Conservation (phyloP, 495 filamentous ascomycete species). For the Chaetomium cochliodes region DNA sequence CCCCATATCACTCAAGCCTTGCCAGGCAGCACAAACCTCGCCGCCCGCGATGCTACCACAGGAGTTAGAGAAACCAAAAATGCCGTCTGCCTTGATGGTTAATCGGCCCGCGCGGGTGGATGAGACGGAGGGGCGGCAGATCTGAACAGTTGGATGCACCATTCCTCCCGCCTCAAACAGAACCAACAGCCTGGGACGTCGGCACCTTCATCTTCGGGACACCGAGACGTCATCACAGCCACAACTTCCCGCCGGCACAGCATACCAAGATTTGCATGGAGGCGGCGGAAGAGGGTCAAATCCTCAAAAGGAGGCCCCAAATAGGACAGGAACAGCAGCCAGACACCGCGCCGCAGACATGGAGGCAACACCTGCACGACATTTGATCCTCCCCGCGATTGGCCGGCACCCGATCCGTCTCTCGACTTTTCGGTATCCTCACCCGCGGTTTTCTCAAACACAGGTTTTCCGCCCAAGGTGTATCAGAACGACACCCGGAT, state of each 20-base stretch:
- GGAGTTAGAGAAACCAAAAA: neutral
- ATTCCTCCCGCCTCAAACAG: neutral
- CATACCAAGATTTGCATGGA: neutral
- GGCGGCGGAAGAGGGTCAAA: neutral
- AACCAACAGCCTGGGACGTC: slow-evolving; percentile 1
- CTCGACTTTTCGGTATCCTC: neutral
- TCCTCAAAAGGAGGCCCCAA: neutral
- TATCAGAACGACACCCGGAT: slow-evolving; percentile 3
- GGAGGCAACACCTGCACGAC: slow-evolving; percentile 2
- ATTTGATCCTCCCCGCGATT: neutral
- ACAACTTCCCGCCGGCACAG: neutral
- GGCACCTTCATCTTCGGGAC: neutral
- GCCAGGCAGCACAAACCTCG: too few relatives aligned
- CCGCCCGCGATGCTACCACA: too few relatives aligned
- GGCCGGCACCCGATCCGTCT: neutral
- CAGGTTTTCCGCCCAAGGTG: neutral
- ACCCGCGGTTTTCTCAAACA: neutral
- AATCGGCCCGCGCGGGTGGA: neutral
- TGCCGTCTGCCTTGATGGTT: too few relatives aligned
- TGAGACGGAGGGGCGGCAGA: slow-evolving; percentile 12
- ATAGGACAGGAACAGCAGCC: neutral
- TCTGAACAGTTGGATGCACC: neutral
- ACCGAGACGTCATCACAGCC: neutral
- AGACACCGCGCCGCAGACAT: neutral
- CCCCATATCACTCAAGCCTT: too few relatives aligned